Conservation (phyloP, 1,284 basidiomycete genomes). For the Malassezia sp. region DNA sequence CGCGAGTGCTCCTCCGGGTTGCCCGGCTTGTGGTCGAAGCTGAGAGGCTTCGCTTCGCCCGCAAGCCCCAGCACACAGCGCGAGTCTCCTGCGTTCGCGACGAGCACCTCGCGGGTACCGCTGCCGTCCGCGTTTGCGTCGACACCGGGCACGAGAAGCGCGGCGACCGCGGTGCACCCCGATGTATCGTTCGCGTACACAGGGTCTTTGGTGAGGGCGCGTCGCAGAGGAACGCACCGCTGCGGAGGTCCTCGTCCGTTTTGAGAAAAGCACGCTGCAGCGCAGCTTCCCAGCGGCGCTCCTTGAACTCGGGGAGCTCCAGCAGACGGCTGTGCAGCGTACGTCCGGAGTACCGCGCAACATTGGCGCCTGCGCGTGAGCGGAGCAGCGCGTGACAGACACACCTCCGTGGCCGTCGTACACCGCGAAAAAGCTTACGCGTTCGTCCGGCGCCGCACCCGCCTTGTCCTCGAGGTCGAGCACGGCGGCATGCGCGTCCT, state of each 20-base stretch:
- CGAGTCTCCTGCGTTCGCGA: conserved; percentile 92
- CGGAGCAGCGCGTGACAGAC: conserved; percentile 29
- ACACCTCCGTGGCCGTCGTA: conserved; percentile 96
- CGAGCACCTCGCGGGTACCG: conserved; percentile 26
- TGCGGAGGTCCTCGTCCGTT: conserved; percentile 84
- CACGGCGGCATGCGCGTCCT: conserved; percentile 84
- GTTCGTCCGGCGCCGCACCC: conserved; percentile 19
- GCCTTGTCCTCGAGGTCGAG: conserved; percentile 48
- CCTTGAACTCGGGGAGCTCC: conserved; percentile 61
- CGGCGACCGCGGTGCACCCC: conserved; percentile 89
- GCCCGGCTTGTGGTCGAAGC: conserved; percentile 90
- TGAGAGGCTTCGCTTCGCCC: conserved; percentile 75
- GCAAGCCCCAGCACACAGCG: conserved; percentile 76
- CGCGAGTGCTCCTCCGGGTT: conserved; percentile 73
- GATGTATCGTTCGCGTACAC: conserved; percentile 80
- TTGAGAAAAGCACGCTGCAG: conserved; percentile 81
- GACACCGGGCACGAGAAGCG: conserved; percentile 48
- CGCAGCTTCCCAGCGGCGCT: conserved; percentile 62
- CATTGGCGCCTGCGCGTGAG: conserved; percentile 59
- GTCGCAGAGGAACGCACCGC: conserved; percentile 52
- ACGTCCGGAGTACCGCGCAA: conserved; percentile 80
- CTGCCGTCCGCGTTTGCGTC: conserved; percentile 15
- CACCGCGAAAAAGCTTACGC: conserved; percentile 72
- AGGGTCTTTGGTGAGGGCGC: conserved; percentile 55
- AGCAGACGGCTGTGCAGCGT: conserved; percentile 73